phyloP scores from a whole-genome alignment of 192 early-diverging fungal species.

The Podila epicladia region DNA sequence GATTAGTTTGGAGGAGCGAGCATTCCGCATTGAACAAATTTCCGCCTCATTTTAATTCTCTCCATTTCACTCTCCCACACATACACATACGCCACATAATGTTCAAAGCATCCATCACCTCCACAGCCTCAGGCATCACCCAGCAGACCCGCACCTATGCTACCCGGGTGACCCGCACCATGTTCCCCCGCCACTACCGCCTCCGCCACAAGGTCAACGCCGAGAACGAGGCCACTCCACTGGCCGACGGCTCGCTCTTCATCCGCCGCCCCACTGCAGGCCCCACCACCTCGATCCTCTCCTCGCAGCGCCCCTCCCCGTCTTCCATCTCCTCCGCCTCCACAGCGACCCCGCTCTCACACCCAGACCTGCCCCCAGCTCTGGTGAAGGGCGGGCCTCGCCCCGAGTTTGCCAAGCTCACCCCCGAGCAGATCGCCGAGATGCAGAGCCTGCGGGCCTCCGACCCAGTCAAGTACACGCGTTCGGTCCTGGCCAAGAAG shows the following conservation, averaged over 20 bases:
- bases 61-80: slow-evolving; percentile 1
- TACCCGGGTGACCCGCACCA: slow-evolving; percentile 38
- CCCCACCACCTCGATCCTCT: slow-evolving; percentile 48
- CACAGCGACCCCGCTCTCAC: slow-evolving; percentile 26
- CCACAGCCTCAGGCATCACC: slow-evolving; percentile 11
- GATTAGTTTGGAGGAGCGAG: background rate
- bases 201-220: slow-evolving; percentile 38
- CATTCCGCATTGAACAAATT: background rate
- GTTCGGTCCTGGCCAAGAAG: slow-evolving; percentile 42
- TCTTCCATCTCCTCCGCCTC: slow-evolving; percentile 34
- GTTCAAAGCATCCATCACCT: slow-evolving; percentile 26
- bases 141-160: slow-evolving; percentile 24
- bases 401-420: slow-evolving; percentile 36
- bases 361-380: slow-evolving; percentile 40
- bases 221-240: slow-evolving; percentile 29
- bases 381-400: slow-evolving; percentile 12
- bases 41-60: too few species aligned
- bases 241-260: slow-evolving; percentile 41
- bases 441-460: slow-evolving; percentile 30
- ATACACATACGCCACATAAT: slow-evolving; percentile 2
- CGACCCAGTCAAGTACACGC: slow-evolving; percentile 46
- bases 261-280: slow-evolving; percentile 47
- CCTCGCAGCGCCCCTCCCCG: slow-evolving; percentile 37
- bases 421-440: slow-evolving; percentile 40
- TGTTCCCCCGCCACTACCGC: slow-evolving; percentile 49